These are phyloP conservation scores for Diatrype stigma DNA, from an alignment of 2,329 filamentous ascomycete genomes.

Conservation along the genomic window DNA sequence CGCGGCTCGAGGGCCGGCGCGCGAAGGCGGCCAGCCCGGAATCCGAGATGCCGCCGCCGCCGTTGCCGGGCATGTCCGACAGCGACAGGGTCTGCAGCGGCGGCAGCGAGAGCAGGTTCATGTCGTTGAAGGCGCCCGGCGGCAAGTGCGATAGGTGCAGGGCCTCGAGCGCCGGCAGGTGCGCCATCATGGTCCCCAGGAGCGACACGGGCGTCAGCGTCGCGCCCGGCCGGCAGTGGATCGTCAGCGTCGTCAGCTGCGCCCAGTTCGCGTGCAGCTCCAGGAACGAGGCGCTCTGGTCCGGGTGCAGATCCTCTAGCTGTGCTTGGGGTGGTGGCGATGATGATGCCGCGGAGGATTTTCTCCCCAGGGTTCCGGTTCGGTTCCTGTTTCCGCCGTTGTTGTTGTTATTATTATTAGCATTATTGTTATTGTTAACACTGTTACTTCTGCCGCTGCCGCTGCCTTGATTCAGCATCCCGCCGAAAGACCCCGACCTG, in stretches of 20 bases:
- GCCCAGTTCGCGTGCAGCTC: constrained; percentile 52
- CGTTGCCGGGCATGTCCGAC: constrained; percentile 47
- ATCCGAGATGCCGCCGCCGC: constrained; percentile 53
- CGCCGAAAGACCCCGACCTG: constrained; percentile 14
- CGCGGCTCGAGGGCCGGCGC: constrained; percentile 40
- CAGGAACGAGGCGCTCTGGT: constrained; percentile 42
- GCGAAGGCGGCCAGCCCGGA: constrained; percentile 54
- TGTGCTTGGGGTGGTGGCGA: too few species aligned
- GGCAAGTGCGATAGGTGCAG: constrained; percentile 58
- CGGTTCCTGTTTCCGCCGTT: too few species aligned
- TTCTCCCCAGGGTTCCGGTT: too few species aligned
- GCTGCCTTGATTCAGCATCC: constrained; percentile 18
- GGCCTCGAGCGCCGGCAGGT: constrained; percentile 51
- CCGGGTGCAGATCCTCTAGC: constrained; percentile 36
- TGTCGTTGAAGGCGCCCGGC: constrained; percentile 52
- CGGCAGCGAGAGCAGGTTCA: constrained; percentile 51
- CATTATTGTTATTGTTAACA: too few species aligned
- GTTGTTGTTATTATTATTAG: too few species aligned
- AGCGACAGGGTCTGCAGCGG: constrained; percentile 52
- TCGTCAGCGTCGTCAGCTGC: constrained; percentile 50
- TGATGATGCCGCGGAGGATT: too few species aligned
- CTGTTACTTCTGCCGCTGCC: constrained; percentile 18
- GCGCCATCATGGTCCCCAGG: constrained; percentile 45
- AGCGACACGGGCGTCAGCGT: constrained; percentile 49
- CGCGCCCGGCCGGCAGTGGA: constrained; percentile 56